Base-by-base conservation (phyloP, 2,329 filamentous ascomycete species). In the Dothideomycetes sp. region DNA sequence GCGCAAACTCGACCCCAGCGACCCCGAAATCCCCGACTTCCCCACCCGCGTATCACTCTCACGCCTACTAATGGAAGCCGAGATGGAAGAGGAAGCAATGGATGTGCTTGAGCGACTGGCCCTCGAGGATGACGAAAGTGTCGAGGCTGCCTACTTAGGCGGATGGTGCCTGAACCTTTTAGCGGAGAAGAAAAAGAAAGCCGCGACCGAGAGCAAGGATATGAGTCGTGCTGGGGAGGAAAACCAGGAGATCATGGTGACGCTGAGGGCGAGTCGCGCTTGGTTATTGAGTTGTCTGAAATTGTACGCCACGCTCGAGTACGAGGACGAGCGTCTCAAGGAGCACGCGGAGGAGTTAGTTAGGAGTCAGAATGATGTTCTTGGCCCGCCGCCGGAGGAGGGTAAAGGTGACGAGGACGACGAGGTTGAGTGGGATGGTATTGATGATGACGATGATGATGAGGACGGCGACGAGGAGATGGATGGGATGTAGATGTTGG, bases 71-170 rank as follows among this genome's bases (percentile, higher is more conserved):
- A 88, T 98, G 72, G 91, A 96, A 63, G 84, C 86, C 12, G 80
- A 80, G 47, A 76, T 94, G 76, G 81, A 93, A 59, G 73, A 81
- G 37, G 81, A 89, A 46, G 89, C 91, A 1, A 75, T 94, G 42
- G 76, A 83, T 41, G 87, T 96, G 3, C 67, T 95, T 39, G 85
- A 94, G 57, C 71, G 85, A 39, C 67, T 98, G 38, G 77, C 94
- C 30, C 69, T 75, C 27, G 91, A 98, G 57, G 89, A 98, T 49
- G 93, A 98, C 56, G 74, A 83, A 55, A 94, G 89, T 58, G 84
- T 98, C 15, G 91, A 98, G 63, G 83, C 85, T 14, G 95, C 88
- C 87, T 98, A 98, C 63, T 71, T 98, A 4, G 91, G 91, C 32
- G 93, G 91, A 3, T 96, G 89, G 84, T 88, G 86, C 51, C 71